Percentiles rank a stretch among this genome's conserved stretches.
Evolutionary conservation across 2,329 filamentous ascomycete species (phyloP).

Genomic region (Tolypocladium album): DNA sequence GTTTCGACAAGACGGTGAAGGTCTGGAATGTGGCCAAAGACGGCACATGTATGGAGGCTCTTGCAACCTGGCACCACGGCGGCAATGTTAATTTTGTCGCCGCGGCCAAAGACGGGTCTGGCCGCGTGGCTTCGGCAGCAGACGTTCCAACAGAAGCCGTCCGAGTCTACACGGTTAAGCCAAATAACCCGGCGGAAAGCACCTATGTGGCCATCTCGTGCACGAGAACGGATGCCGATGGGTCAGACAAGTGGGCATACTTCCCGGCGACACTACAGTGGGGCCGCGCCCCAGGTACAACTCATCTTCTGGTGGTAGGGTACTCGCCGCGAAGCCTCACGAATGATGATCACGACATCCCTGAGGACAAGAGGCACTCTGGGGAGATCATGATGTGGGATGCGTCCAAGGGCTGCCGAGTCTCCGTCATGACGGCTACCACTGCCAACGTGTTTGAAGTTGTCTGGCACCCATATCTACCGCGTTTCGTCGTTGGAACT

Average conservation of each 20-base stretch:
- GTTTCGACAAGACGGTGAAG: conserved; percentile 52
- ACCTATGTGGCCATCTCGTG: conserved; percentile 30
- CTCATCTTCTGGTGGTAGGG: conserved; percentile 46
- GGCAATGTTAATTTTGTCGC: conserved; percentile 54
- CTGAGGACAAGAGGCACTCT: conserved; percentile 43
- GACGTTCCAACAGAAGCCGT: conserved; percentile 44
- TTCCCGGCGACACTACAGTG: conserved; percentile 54
- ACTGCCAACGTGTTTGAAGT: conserved; percentile 55
- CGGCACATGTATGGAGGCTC: conserved; percentile 28
- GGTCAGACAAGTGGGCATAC: conserved; percentile 46
- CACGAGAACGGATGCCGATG: conserved; percentile 21
- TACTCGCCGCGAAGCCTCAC: conserved; percentile 49
- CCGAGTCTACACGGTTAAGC: conserved; percentile 41
- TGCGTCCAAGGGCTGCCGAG: conserved; percentile 27
- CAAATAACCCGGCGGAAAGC: conserved; percentile 23
- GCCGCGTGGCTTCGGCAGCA: conserved; percentile 47
- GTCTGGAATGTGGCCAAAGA: conserved; percentile 36
- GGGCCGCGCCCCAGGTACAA: conserved; percentile 34
- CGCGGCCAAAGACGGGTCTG: conserved; percentile 34
- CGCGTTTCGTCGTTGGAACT: conserved; percentile 46
- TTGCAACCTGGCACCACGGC: conserved; percentile 41
- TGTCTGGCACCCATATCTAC: conserved; percentile 46
- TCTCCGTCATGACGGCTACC: conserved; percentile 38
- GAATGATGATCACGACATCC: conserved; percentile 45
- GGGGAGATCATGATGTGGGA: conserved; percentile 54